Evolutionary conservation across 2,329 filamentous ascomycete genomes (phyloP).

Genomic region (Ascochyta pisi): DNA sequence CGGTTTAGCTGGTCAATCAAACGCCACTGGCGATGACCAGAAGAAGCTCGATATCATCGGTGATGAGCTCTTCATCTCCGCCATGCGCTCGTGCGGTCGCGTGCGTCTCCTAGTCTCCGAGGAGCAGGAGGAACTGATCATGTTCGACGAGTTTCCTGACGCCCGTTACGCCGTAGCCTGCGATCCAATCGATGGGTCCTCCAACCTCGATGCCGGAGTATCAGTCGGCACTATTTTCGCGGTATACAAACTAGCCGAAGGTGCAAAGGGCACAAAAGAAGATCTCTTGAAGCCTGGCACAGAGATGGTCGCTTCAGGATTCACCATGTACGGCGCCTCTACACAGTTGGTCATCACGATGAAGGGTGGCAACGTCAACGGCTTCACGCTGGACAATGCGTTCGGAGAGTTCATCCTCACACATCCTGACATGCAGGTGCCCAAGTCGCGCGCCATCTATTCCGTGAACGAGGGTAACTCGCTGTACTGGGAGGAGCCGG

Average conservation of each 20-base stretch:
- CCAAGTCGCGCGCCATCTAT: constrained; percentile 84
- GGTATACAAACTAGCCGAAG: constrained; percentile 86
- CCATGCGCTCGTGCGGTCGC: constrained; percentile 91
- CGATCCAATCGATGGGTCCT: constrained; percentile 97
- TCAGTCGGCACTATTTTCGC: constrained; percentile 98
- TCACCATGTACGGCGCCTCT: constrained; percentile 99
- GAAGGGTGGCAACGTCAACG: constrained; percentile 90
- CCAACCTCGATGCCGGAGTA: constrained; percentile 96
- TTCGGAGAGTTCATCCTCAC: constrained; percentile 99
- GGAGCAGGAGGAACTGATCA: constrained; percentile 92
- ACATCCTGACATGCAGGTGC: constrained; percentile 91
- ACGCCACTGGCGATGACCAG: constrained; percentile 95
- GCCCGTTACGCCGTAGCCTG: constrained; percentile 94
- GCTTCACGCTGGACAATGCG: constrained; percentile 96
- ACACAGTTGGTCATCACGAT: constrained; percentile 97
- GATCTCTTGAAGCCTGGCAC: constrained; percentile 89
- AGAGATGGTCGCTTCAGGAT: constrained; percentile 91
- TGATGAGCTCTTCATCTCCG: constrained; percentile 95
- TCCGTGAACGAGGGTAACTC: constrained; percentile 99
- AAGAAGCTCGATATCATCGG: constrained; percentile 99
- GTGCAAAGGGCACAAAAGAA: constrained; percentile 75
- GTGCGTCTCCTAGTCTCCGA: constrained; percentile 95
- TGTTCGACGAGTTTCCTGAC: constrained; percentile 75
- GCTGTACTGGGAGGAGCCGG: constrained; percentile 90
- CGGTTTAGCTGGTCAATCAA: constrained; percentile 91